Evolutionary conservation across 2,329 filamentous ascomycete genomes (phyloP), one percentile per base, ranked within the genome.

Genomic region (Epichloe hybrida): DNA sequence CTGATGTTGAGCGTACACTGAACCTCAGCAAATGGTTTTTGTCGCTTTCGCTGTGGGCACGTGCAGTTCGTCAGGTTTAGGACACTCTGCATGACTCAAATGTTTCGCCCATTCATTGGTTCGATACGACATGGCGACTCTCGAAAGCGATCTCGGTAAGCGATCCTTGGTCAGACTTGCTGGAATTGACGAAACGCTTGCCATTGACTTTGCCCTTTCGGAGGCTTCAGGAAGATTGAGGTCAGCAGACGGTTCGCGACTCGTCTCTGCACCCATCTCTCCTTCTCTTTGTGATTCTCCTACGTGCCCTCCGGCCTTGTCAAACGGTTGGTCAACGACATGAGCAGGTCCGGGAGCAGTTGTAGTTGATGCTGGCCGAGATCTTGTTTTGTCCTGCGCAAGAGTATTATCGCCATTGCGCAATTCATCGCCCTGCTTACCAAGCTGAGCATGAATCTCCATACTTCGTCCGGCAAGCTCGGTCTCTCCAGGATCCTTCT

Each of bases 91-190:
- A 41, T 77, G 71, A 55, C 82, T 81, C 11, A 95, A 73, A 64
- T 95, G 88, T 64, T 95, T 96, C 0, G 89, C 88, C 91, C 91
- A 97, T 68, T 97, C 91, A 56, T 95, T 95, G 2, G 89, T 96
- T 52, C 91, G 80, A 62, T 93, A 95, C 0, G 85, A 86, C 63
- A 88, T 72, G 2, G 89, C 84, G 8, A 95, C 78, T 54, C 80
- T 83, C 1, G 89, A 93, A 36, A 89, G 67, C 12, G 80, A 79
- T n/a, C 74, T 70, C 0, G 87, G 86, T 9, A 95, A 74, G 11
- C 74, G 74, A 3, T 81, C 79, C 55, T 74, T 76, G 5, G 76
- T 81, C 52, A 85, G 64, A 45, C 68, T 77, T 15, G 65, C 66
- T 7, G 69, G 64, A 13, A 69, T 66, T 2, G 76, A 75, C 2